Evolutionary conservation across 345 rosid species (phyloP), one percentile per base, ranked within the genome.

Genomic region (Gossypium anomalum): DNA sequence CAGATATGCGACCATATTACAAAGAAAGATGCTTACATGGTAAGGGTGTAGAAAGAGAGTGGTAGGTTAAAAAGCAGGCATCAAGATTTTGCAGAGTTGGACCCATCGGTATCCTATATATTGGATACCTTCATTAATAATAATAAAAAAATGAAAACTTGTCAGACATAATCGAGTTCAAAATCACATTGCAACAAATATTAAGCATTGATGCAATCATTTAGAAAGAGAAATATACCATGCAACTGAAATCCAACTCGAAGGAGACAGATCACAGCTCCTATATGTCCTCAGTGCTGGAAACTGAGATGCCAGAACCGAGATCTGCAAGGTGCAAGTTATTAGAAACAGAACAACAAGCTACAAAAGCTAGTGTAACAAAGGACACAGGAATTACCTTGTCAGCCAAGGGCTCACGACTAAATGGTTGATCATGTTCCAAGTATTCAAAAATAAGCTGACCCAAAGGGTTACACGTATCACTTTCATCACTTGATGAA

Each of bases 201-300:
- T 71, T 4, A 51, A 44, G n/a, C 7, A 10, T n/a, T n/a, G 2
- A 22, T 10, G 48, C 16, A 45, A 48, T 56, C 12, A 41, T 41
- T 29, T 25, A 72, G 43, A 47, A 38, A 1, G 7, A 9, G 13
- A 72, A 63, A 20, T 59, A 66, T 83, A 95, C 99, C 99, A 95
- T 43, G 99, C 97, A 47, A 95, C 93, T 55, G 97, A 93, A 49
- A 95, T 77, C 99, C 99, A 95, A 83, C 99, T 95, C 17, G 92
- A 84, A 51, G 93, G 85, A 20, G 85, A 84, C 23, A 95, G 87
- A 79, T 95, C 98, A 60, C 92, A 90, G 79, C 97, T 95, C 80
- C 86, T 83, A 77, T 76, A 89, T 45, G 97, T 88, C 82, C 76
- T 79, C 59, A 95, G 85, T 80, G 82, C 91, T 3, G 97, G 93